A percentile compares a stretch with the other conserved stretches of the same genome.
phyloP scores from a whole-genome alignment of 306 rosid genomes.

The Gastrolobium villosum region DNA sequence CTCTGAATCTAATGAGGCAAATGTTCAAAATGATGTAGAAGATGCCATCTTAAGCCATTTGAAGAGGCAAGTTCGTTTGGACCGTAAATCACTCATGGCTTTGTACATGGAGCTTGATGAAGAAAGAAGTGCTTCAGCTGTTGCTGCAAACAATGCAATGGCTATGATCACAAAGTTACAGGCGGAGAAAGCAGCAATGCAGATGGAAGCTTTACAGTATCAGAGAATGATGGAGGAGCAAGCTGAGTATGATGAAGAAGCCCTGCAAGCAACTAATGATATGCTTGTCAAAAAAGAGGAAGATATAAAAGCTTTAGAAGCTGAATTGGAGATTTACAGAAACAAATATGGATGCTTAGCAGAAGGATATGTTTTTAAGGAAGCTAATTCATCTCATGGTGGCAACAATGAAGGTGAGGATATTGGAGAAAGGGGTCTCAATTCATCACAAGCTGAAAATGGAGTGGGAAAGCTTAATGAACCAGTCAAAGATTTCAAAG shows the following conservation, averaged over 20 bases:
- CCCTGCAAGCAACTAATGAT: constrained; percentile 74
- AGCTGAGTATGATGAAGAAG: constrained; percentile 94
- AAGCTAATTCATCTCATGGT: constrained; percentile 25
- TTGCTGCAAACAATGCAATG: constrained; percentile 99
- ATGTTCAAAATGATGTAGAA: constrained; percentile 54
- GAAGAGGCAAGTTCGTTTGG: constrained; percentile 78
- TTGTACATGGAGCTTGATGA: constrained; percentile 94
- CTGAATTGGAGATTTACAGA: constrained; percentile 73
- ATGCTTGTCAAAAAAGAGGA: constrained; percentile 80
- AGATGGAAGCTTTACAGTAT: constrained; percentile 97
- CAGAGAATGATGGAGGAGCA: constrained; percentile 99
- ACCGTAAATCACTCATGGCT: constrained; percentile 81
- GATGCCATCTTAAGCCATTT: constrained; percentile 62
- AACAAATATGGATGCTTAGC: constrained; percentile 63
- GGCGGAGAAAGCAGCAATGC: constrained; percentile 92
- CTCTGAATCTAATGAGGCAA: constrained; percentile 57
- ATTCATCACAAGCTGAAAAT: constrained; percentile 46
- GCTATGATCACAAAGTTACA: constrained; percentile 97
- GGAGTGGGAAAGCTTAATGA: constrained; percentile 49
- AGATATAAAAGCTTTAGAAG: constrained; percentile 65
- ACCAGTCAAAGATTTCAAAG: constrained; percentile 54
- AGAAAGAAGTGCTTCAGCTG: constrained; percentile 94
- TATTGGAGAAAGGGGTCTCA: constrained; percentile 42
- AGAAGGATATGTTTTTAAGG: constrained; percentile 54
- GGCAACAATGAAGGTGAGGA: constrained; percentile 47